Base-by-base conservation (phyloP, 2,329 filamentous ascomycete genomes). In the Pyrenochaeta sp. region DNA sequence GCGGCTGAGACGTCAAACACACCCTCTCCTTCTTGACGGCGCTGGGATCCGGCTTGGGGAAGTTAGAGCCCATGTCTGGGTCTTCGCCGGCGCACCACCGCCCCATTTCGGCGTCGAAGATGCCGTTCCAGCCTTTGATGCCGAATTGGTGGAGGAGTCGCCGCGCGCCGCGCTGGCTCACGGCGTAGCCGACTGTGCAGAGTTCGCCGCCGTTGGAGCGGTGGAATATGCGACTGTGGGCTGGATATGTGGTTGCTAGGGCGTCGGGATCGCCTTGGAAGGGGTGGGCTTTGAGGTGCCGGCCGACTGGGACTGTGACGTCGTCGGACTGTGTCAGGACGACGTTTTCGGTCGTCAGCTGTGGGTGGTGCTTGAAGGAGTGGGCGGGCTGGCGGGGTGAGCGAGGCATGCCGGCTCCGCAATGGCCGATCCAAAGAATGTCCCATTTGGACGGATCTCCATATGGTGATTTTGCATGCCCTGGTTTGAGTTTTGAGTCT, bases 391-490 rank as follows among this genome's bases (percentile, higher is more conserved):
- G 26, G 27, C 4, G 36, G 15, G 23, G 40, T 29, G 55, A 47
- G n/a, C 63, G 61, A 8, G 63, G 61, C 32, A 66, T 60, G 22
- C 61, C 61, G 17, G 58, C 51, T 21, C 63, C 63, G 48, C 63
- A 66, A 42, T 66, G 63, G 11, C 73, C 73, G 7, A 72, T 62
- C 70, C 70, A 73, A 19, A 75, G 61, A 23, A 74, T 53, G 41
- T 75, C 72, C 72, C 72, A 74, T 29, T 68, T 42, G 15, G 51
- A 21, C 13, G 63, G 60, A 41, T 72, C 68, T 1, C 60, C 63
- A 30, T 67, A 67, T 11, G 69, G 68, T n/a, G 60, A 69, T n/a
- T 13, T 5, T 19, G 27, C 17, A 9, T 14, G 17, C 9, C 19
- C 31, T 22, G 5, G 8, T 4, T 13, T 9, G 18, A 6, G 11